Evolutionary conservation across 2,329 filamentous ascomycete genomes (phyloP).

Genomic region (Ceratocystis huliohia): DNA sequence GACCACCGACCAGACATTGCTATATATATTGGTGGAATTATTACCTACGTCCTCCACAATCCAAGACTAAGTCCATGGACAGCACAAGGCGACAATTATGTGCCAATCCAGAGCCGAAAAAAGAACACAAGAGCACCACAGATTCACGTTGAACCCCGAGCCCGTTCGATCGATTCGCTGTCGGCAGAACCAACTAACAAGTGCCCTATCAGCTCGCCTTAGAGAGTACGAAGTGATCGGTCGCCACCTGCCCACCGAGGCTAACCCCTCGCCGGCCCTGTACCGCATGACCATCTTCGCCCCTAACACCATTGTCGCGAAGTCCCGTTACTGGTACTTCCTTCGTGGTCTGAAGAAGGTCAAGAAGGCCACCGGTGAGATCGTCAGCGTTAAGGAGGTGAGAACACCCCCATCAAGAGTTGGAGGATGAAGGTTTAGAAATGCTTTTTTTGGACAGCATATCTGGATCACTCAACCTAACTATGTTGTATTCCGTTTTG

Average conservation of each 20-base stretch:
- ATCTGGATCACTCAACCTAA: background rate
- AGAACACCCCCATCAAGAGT: constrained; percentile 26
- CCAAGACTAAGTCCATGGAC: background rate
- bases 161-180: constrained; percentile 11
- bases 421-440: background rate
- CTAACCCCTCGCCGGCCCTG: constrained; percentile 92
- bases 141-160: constrained; percentile 9
- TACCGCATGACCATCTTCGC: constrained; percentile 99
- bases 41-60: background rate
- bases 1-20: background rate
- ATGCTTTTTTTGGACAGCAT: background rate
- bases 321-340: constrained; percentile 99
- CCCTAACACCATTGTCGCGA: constrained; percentile 93
- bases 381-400: constrained; percentile 93
- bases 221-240: constrained; percentile 99
- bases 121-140: constrained; percentile 2
- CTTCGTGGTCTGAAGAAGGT: constrained; percentile 97
- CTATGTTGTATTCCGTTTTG: background rate
- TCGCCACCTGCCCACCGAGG: constrained; percentile 95
- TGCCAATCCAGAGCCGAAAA: background rate
- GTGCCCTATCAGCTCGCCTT: constrained; percentile 67
- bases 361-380: constrained; percentile 99
- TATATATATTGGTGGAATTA: background rate
- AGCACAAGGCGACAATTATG: background rate
- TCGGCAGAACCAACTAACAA: constrained; percentile 24